phyloP scores from a whole-genome alignment of 257 asterid genomes.

The Gentiana straminea region DNA sequence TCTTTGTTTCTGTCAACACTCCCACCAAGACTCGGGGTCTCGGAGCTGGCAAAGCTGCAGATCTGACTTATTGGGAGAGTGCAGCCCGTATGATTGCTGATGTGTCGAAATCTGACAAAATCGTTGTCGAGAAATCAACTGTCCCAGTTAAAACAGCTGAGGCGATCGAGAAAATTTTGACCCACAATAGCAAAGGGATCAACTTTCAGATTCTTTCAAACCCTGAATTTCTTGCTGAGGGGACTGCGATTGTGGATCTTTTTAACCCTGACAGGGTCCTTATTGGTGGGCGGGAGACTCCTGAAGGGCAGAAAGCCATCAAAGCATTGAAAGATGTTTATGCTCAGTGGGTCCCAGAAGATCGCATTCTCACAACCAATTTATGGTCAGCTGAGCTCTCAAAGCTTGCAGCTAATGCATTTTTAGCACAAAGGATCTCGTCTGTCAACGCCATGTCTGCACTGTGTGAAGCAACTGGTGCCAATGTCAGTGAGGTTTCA shows the following conservation, averaged over 20 bases:
- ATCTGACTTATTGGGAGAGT: slow-evolving; percentile 89
- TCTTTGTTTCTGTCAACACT: slow-evolving; percentile 84
- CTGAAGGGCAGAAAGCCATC: slow-evolving; percentile 68
- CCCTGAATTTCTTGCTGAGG: slow-evolving; percentile 87
- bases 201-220: slow-evolving; percentile 73
- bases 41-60: slow-evolving; percentile 98
- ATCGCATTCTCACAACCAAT: slow-evolving; percentile 58
- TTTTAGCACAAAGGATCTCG: slow-evolving; percentile 90
- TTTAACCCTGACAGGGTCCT: slow-evolving; percentile 79
- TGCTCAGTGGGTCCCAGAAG: slow-evolving; percentile 86
- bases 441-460: slow-evolving; percentile 93
- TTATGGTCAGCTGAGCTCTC: slow-evolving; percentile 94
- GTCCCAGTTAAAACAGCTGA: slow-evolving; percentile 93
- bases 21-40: slow-evolving; percentile 95
- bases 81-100: slow-evolving; percentile 97
- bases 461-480: slow-evolving; percentile 86
- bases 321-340: slow-evolving; percentile 55
- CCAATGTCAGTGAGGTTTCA: slow-evolving; percentile 64
- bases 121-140: slow-evolving; percentile 86
- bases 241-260: slow-evolving; percentile 74
- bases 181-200: slow-evolving; percentile 81
- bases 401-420: slow-evolving; percentile 87
- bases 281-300: slow-evolving; percentile 87
- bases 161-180: slow-evolving; percentile 76
- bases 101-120: slow-evolving; percentile 79